A percentile compares a stretch with the other conserved stretches of the same genome.
Evolutionary conservation across 2,329 filamentous ascomycete species (phyloP).

Genomic region (Elsinoe batatas): DNA sequence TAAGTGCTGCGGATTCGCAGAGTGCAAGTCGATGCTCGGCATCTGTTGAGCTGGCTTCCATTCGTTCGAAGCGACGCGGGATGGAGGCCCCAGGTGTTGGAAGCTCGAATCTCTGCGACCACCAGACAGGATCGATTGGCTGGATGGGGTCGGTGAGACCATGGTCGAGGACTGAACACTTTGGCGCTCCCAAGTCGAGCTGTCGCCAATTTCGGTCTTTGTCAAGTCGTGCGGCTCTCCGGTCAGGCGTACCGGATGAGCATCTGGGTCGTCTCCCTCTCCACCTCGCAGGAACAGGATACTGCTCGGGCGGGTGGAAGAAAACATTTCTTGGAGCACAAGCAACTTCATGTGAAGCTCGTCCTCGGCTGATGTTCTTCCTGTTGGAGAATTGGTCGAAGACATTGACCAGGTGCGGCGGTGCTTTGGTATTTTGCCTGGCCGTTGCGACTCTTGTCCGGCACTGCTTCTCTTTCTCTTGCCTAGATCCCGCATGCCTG

Average conservation of each 20-base stretch:
- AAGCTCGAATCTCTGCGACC: constrained; percentile 33
- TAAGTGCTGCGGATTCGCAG: constrained; percentile 28
- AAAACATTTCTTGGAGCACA: constrained; percentile 78
- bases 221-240: constrained; percentile 56
- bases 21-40: constrained; percentile 35
- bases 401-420: constrained; percentile 94
- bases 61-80: constrained; percentile 38
- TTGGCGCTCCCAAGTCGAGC: constrained; percentile 39
- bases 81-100: constrained; percentile 35
- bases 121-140: constrained; percentile 34
- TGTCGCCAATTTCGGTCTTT: constrained; percentile 38
- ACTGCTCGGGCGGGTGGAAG: constrained; percentile 68
- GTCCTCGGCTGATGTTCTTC: constrained; percentile 45
- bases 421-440: constrained; percentile 80
- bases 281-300: constrained; percentile 68
- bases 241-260: constrained; percentile 63
- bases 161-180: constrained; percentile 48
- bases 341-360: constrained; percentile 71
- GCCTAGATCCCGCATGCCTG: constrained; percentile 49
- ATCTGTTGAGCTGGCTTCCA: constrained; percentile 18
- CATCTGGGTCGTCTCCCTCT: constrained; percentile 68
- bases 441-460: constrained; percentile 42
- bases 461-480: constrained; percentile 48
- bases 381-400: constrained; percentile 45
- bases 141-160: constrained; percentile 41